Evolutionary conservation across 768 basidiomycete species (phyloP).

Genomic region (Cyclocybe aegerita): DNA sequence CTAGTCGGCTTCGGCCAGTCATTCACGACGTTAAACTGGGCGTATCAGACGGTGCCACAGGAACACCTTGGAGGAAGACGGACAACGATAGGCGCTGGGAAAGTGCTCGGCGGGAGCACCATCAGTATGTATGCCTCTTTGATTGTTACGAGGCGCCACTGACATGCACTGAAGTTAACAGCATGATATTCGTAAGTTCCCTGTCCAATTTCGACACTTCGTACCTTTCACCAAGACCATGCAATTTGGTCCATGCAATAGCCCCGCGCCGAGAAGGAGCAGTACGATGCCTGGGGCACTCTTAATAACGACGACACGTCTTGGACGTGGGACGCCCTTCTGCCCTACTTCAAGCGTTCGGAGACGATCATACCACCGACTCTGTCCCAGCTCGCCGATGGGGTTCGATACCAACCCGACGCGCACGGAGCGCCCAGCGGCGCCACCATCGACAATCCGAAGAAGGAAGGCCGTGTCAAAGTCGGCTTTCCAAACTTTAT

Average conservation of each 20-base stretch:
- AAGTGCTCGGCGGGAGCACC: conserved; percentile 59
- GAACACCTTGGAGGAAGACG: conserved; percentile 35
- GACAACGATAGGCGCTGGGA: conserved; percentile 34
- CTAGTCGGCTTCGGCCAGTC: conserved; percentile 26
- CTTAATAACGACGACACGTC: conserved; percentile 25
- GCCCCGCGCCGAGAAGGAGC: conserved; percentile 30
- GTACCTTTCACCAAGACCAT: neutral
- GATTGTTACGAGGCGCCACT: neutral
- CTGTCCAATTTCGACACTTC: neutral
- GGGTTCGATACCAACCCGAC: conserved; percentile 19
- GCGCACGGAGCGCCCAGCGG: conserved; percentile 22
- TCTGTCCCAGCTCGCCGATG: conserved; percentile 22
- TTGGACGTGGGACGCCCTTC: conserved; percentile 41
- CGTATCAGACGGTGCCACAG: conserved; percentile 46
- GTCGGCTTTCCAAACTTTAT: conserved; percentile 32
- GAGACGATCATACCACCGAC: conserved; percentile 57
- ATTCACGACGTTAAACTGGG: conserved; percentile 47
- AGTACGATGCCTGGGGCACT: conserved; percentile 33
- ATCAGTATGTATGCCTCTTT: conserved; percentile 28
- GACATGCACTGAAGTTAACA: conserved; percentile 39
- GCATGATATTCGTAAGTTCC: conserved; percentile 31
- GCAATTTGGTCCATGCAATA: neutral
- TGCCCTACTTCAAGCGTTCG: conserved; percentile 46
- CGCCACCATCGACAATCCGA: too few species aligned
- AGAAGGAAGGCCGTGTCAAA: conserved; percentile 23